Conservation (phyloP, 257 asterid genomes). For the Solanum ossicruentum region DNA sequence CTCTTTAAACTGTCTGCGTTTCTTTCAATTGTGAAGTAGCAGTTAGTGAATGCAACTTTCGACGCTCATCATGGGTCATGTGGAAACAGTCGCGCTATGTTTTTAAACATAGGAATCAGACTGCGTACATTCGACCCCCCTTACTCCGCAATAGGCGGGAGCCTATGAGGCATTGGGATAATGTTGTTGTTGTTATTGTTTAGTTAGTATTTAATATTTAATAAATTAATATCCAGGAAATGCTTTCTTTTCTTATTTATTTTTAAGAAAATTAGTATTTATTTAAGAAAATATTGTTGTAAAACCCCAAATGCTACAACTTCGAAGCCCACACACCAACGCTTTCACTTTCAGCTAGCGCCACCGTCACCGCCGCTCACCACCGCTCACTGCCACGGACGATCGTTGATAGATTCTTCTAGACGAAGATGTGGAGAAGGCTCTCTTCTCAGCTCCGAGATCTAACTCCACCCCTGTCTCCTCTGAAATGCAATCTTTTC, state of each 20-base stretch:
- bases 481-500: background rate
- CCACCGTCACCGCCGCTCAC: background rate
- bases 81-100: too few species aligned
- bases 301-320: background rate
- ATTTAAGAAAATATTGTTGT: background rate
- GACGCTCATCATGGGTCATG: too few species aligned
- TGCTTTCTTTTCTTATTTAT: background rate
- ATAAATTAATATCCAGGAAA: background rate
- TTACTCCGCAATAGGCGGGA: too few species aligned
- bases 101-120: too few species aligned
- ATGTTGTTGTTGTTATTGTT: too few species aligned
- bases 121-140: too few species aligned
- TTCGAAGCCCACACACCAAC: background rate
- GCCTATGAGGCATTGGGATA: too few species aligned
- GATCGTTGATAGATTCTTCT: background rate
- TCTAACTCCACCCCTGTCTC: background rate
- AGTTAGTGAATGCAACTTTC: too few species aligned
- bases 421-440: conserved; percentile 4
- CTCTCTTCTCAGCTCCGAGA: background rate
- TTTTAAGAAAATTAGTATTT: background rate
- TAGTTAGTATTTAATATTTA: background rate
- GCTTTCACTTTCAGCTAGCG: background rate
- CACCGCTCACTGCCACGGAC: background rate
- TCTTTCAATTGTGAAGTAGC: too few species aligned
- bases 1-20: too few species aligned